Base-by-base conservation (phyloP, 2,329 filamentous ascomycete genomes). In the Periconia sp. region DNA sequence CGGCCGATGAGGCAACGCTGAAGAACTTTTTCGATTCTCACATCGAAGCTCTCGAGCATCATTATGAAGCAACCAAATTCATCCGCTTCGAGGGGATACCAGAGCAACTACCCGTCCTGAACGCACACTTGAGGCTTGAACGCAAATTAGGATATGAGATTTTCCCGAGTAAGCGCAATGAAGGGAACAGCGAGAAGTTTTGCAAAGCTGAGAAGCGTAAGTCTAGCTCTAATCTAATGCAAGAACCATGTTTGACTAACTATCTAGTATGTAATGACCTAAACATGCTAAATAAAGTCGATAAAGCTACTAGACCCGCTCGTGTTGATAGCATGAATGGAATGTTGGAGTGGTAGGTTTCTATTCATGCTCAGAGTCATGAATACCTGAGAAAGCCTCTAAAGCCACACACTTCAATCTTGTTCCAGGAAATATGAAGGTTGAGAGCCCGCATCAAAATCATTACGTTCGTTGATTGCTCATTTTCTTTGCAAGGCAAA, bases 61-160 rank as follows among this genome's bases (percentile, higher is more conserved):
- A 25, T 4, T 54, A 50, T 26, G 17, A 21, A 2, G 29, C 19
- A 13, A 5, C 44, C 2, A 48, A 44, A 23, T 18, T 12, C 26
- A 35, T 4, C 3, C 11, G 30, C 19, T 21, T 48, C 45, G 17
- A 48, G 50, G 32, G 36, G 22, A 12, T 46, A 13, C 12, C 35
- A 2, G 11, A 18, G 10, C 43, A 57, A 4, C 34, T 58, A 16
- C 36, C 41, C 5, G n/a, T 50, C 4, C 23, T 68, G 37, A 56
- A 55, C 30, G 49, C 47, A 2, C 63, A 68, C 43, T 36, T 59
- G 10, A 57, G 45, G 30, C 48, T 48, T 12, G 64, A 66, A 40
- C 50, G 57, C 24, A 42, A 48, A 26, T 42, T 36, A 12, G 59
- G 61, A 2, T 35, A 35, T 13, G 48, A 63, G 36, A 57, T 66